Percentiles rank a stretch among this genome's conserved stretches.
Conservation (phyloP, 768 basidiomycete genomes). For the Austroboletus festivus region DNA sequence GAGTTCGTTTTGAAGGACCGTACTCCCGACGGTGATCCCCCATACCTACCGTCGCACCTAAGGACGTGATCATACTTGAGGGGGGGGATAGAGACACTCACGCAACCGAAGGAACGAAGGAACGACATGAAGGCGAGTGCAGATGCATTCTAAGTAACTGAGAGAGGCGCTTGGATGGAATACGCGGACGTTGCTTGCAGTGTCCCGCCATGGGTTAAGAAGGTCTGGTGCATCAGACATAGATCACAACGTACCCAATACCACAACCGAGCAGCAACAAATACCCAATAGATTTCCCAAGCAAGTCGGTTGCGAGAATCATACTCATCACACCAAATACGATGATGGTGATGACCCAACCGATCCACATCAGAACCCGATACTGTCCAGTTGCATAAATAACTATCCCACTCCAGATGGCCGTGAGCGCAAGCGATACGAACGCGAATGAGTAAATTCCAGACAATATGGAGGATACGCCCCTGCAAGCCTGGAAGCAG, state of each 20-base stretch:
- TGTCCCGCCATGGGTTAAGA: not conserved
- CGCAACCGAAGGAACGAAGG: constrained; percentile 35
- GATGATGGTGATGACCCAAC: constrained; percentile 32
- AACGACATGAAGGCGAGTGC: constrained; percentile 45
- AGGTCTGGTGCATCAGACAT: not conserved
- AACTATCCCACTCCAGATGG: constrained; percentile 31
- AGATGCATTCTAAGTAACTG: constrained; percentile 37
- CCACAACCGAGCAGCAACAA: not conserved
- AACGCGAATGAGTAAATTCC: constrained; percentile 21
- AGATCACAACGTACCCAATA: not conserved
- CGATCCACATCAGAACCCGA: constrained; percentile 31
- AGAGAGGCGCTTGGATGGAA: constrained; percentile 46
- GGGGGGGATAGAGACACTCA: constrained; percentile 9
- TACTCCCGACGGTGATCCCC: constrained; percentile 37
- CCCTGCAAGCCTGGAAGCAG: constrained; percentile 43
- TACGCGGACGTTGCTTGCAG: constrained; percentile 33
- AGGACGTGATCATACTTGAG: not conserved
- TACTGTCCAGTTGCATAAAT: constrained; percentile 32
- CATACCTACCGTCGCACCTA: constrained; percentile 33
- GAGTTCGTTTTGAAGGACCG: not conserved
- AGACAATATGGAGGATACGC: constrained; percentile 31
- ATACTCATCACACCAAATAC: constrained; percentile 37
- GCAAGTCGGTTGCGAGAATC: constrained; percentile 22
- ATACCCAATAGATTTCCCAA: constrained; percentile 20
- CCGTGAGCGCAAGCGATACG: constrained; percentile 29